Percentiles rank a stretch among this genome's conserved stretches.
These are phyloP conservation scores for Diddensiella transvaalensis DNA, from an alignment of 805 yeast species.

Conservation along the genomic window DNA sequence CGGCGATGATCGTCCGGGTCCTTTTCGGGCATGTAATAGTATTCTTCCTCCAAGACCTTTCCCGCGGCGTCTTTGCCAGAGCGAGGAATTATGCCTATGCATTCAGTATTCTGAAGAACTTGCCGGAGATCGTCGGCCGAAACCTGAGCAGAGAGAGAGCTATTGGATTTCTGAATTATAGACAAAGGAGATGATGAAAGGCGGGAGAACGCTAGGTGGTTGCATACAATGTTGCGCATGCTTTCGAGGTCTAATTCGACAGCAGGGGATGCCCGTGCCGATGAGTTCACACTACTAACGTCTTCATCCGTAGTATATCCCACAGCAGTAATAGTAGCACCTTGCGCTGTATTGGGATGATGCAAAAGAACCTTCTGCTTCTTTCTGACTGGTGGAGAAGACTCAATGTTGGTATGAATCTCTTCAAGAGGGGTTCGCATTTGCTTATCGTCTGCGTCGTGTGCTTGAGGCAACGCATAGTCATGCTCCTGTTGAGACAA, in stretches of 20 bases:
- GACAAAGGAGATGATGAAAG: slow-evolving; percentile 84
- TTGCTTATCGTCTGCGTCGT: not conserved
- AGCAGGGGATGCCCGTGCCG: not conserved
- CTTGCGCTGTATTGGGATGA: not conserved
- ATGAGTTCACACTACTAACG: not conserved
- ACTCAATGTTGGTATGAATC: not conserved
- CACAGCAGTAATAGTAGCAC: too few relatives aligned
- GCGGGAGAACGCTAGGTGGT: slow-evolving; percentile 87
- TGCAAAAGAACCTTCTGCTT: not conserved
- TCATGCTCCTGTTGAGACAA: not conserved
- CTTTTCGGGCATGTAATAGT: slow-evolving; percentile 80
- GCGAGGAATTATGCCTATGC: slow-evolving; percentile 86
- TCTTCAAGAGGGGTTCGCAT: not conserved
- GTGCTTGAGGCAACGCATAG: too few relatives aligned
- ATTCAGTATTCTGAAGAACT: slow-evolving; percentile 44
- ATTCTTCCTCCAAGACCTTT: slow-evolving; percentile 88
- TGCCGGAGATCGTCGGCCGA: slow-evolving; percentile 38
- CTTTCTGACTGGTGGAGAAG: not conserved
- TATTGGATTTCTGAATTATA: slow-evolving; percentile 59
- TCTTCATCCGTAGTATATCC: not conserved
- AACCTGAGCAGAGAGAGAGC: slow-evolving; percentile 41
- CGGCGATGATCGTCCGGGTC: slow-evolving; percentile 73
- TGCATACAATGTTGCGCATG: slow-evolving; percentile 63
- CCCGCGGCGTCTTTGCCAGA: slow-evolving; percentile 97
- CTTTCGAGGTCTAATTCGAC: slow-evolving; percentile 36